A percentile compares a stretch with the other conserved stretches of the same genome.
Evolutionary conservation across 75 land plant genomes (phyloP).

Genomic region (Picea sitchensis): DNA sequence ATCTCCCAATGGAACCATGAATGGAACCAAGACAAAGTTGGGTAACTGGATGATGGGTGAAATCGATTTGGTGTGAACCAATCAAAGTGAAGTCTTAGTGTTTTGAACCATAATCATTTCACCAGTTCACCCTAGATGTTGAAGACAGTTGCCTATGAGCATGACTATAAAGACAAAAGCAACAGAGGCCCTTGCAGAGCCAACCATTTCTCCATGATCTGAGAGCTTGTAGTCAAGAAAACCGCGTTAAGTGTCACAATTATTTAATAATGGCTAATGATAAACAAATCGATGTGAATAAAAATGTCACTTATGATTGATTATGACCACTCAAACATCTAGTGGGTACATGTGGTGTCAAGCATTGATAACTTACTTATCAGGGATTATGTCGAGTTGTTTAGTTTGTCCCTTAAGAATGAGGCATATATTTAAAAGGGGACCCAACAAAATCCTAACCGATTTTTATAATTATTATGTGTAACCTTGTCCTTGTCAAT

Average conservation of each 20-base stretch:
- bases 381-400: background rate
- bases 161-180: background rate
- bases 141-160: background rate
- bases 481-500: no score
- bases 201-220: slow-evolving; percentile 5
- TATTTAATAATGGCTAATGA: background rate
- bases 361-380: background rate
- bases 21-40: background rate
- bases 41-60: background rate
- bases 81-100: background rate
- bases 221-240: background rate
- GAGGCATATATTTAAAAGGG: no score
- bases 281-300: background rate
- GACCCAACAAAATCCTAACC: no score
- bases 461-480: no score
- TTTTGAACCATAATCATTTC: background rate
- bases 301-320: background rate
- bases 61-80: no score
- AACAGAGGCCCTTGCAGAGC: background rate
- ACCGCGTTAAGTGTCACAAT: slow-evolving; percentile 1
- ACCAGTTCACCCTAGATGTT: background rate
- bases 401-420: background rate
- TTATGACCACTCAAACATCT: background rate
- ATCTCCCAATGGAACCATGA: background rate
- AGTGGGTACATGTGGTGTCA: background rate